Percentiles rank a stretch among this genome's conserved stretches.
These are phyloP conservation scores for Lichina pygmaea DNA, from an alignment of 495 filamentous ascomycete genomes.

Conservation along the genomic window DNA sequence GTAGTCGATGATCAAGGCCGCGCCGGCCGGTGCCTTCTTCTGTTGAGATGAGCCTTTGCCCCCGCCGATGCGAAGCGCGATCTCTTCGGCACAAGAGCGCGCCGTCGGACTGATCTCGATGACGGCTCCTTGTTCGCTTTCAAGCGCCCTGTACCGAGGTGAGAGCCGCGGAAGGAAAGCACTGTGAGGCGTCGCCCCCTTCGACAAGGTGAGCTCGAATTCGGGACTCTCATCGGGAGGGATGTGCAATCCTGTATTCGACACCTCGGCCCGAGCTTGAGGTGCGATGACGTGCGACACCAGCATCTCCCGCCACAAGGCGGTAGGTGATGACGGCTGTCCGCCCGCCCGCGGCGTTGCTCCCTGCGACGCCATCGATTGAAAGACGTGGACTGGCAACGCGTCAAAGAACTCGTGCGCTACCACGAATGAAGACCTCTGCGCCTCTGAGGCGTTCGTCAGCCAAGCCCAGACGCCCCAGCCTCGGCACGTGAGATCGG, in stretches of 20 bases:
- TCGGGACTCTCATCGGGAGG: conserved; percentile 31
- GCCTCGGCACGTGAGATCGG: no score
- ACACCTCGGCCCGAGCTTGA: conserved; percentile 16
- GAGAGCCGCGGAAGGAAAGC: conserved; percentile 68
- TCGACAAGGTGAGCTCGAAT: conserved; percentile 59
- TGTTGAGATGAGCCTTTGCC: neutral
- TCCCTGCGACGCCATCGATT: conserved; percentile 30
- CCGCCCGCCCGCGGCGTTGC: conserved; percentile 14
- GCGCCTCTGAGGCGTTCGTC: conserved; percentile 13
- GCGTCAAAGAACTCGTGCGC: conserved; percentile 98
- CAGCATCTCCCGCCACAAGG: conserved; percentile 71
- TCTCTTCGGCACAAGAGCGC: conserved; percentile 46
- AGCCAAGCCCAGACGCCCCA: no score
- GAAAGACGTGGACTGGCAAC: conserved; percentile 90
- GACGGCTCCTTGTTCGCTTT: conserved; percentile 27
- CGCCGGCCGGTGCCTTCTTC: conserved; percentile 27
- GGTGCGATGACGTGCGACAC: conserved; percentile 37
- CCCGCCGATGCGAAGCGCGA: conserved; percentile 62
- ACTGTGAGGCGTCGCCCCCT: conserved; percentile 49
- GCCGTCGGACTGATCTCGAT: conserved; percentile 82
- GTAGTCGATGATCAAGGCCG: conserved; percentile 84
- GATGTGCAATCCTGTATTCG: conserved; percentile 24
- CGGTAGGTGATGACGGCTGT: conserved; percentile 12
- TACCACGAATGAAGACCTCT: conserved; percentile 68
- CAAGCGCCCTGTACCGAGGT: conserved; percentile 49